phyloP scores from a whole-genome alignment of 1,139 yeast species.

The Pichia terricola region DNA sequence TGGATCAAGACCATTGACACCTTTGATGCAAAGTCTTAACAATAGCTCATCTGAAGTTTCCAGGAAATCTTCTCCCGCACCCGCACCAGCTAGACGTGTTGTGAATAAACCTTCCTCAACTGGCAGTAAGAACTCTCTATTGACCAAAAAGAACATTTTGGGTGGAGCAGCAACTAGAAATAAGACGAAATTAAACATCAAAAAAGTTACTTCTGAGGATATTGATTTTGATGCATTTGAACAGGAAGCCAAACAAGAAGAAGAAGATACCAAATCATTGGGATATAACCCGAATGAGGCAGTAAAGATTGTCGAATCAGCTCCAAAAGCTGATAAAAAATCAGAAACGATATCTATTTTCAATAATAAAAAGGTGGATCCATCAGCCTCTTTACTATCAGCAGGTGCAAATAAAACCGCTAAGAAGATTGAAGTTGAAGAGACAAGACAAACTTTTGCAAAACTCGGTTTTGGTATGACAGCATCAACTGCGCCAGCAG shows the following conservation, averaged over 20 bases:
- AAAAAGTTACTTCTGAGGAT: slow-evolving; percentile 47
- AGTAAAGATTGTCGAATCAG: background rate
- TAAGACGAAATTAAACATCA: slow-evolving; percentile 48
- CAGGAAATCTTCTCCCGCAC: slow-evolving; percentile 16
- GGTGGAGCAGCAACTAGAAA: slow-evolving; percentile 31
- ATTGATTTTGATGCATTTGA: slow-evolving; percentile 91
- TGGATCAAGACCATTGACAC: slow-evolving; percentile 41
- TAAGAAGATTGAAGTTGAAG: slow-evolving; percentile 31
- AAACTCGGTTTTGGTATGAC: slow-evolving; percentile 82
- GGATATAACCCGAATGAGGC: slow-evolving; percentile 59
- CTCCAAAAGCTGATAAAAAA: slow-evolving; percentile 2
- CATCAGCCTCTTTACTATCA: slow-evolving; percentile 7
- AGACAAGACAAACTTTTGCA: slow-evolving; percentile 64
- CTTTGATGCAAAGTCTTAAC: slow-evolving; percentile 18
- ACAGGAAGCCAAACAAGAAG: slow-evolving; percentile 75
- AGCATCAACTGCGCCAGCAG: slow-evolving; percentile 27
- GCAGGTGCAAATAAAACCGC: slow-evolving; percentile 11
- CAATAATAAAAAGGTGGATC: background rate
- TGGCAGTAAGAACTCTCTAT: slow-evolving; percentile 6
- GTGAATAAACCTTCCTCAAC: slow-evolving; percentile 15
- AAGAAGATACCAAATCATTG: slow-evolving; percentile 58
- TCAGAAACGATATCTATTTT: slow-evolving; percentile 14
- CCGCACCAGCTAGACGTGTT: slow-evolving; percentile 19
- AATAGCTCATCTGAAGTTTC: slow-evolving; percentile 4
- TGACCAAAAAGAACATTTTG: slow-evolving; percentile 23